Percentiles rank a stretch among this genome's conserved stretches.
Evolutionary conservation across 2,329 filamentous ascomycete genomes (phyloP).

Genomic region (Alternaria burnsii): DNA sequence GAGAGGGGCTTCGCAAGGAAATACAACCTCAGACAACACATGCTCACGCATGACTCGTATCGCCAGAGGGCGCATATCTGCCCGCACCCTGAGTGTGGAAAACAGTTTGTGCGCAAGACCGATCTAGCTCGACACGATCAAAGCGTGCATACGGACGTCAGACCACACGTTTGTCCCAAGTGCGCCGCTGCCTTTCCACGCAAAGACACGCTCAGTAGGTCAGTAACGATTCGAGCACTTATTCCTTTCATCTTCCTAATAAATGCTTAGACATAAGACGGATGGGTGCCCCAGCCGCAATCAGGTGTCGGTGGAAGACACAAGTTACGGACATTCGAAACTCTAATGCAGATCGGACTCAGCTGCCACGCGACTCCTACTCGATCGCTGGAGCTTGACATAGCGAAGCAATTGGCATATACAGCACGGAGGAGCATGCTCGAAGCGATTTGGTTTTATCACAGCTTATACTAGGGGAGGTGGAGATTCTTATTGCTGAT

Average conservation of each 20-base stretch:
- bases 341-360: constrained; percentile 15
- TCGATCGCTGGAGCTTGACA: constrained; percentile 6
- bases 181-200: constrained; percentile 78
- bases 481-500: constrained; percentile 1
- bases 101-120: constrained; percentile 82
- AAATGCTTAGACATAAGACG: constrained; percentile 71
- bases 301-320: constrained; percentile 10
- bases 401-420: not conserved
- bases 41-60: constrained; percentile 82
- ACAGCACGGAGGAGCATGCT: not conserved
- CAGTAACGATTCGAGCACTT: constrained; percentile 36
- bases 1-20: constrained; percentile 81
- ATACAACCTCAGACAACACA: constrained; percentile 87
- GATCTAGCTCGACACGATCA: constrained; percentile 70
- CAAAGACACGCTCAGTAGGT: constrained; percentile 85
- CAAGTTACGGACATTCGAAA: constrained; percentile 11
- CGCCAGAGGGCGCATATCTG: constrained; percentile 77
- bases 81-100: constrained; percentile 69
- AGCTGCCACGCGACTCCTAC: constrained; percentile 15
- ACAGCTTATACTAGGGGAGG: not conserved
- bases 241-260: constrained; percentile 26
- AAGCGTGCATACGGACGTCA: constrained; percentile 76
- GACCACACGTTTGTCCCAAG: constrained; percentile 73
- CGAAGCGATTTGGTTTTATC: constrained; percentile 1
- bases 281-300: constrained; percentile 74